phyloP scores from a whole-genome alignment of 106 monocot species.

The Allium cepa region DNA sequence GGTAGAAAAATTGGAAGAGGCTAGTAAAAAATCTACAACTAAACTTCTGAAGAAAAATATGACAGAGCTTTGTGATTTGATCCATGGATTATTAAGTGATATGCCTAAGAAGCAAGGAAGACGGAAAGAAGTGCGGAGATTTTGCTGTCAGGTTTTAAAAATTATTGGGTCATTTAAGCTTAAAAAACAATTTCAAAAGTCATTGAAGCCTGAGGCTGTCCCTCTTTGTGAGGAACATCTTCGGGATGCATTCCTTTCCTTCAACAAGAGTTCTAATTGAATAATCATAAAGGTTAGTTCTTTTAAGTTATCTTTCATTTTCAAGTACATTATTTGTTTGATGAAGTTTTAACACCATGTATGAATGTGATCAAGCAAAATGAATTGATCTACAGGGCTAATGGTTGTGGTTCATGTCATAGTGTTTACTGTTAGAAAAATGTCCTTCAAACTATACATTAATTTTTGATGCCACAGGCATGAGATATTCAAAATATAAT shows the following conservation, averaged over 20 bases:
- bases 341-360: not conserved
- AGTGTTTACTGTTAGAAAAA: no score
- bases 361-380: not conserved
- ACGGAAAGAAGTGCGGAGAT: conserved; percentile 57
- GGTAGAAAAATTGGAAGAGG: conserved; percentile 22
- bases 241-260: conserved; percentile 38
- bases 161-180: conserved; percentile 39
- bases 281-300: no score
- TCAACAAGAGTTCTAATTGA: conserved; percentile 22
- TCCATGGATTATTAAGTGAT: conserved; percentile 36
- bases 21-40: conserved; percentile 18
- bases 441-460: no score
- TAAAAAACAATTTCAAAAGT: conserved; percentile 50
- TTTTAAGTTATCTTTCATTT: no score
- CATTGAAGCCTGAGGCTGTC: conserved; percentile 46
- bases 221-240: conserved; percentile 57
- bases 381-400: not conserved
- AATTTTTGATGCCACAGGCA: no score
- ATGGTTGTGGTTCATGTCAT: no score
- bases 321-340: no score
- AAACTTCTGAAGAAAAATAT: conserved; percentile 61
- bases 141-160: conserved; percentile 44
- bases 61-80: conserved; percentile 38
- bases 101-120: conserved; percentile 64
- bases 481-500: no score